Base-by-base conservation (phyloP, 306 rosid species). In the Dryas drummondii region DNA sequence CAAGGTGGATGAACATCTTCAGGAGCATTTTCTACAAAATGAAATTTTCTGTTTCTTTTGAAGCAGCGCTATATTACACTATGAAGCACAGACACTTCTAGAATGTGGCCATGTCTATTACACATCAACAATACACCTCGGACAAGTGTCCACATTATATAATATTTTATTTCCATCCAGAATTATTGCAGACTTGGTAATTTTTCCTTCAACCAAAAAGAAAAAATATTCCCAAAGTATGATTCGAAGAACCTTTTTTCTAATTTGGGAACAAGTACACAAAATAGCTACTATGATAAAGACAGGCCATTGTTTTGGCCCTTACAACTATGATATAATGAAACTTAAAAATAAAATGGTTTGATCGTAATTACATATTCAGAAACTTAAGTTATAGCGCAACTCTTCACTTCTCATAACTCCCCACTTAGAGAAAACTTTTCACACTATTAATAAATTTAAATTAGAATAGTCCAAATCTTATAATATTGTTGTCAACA, bases 1-100 rank as follows among this genome's bases (percentile, higher is more conserved):
- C 74, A 85, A 72, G 49, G 59, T 46, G n/a, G 9, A 52, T 60
- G 48, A 56, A 78, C 46, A 49, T 47, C 69, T 78, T 67, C 66
- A 77, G 64, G 55, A 71, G 78, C 67, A 70, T 66, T 70, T 45
- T 63, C 26, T 61, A 50, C 32, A 13, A 17, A 58, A 51, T 53
- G 67, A 9, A 57, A 76, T 9, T 10, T 44, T 22, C 17, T 46
- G 14, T 42, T 52, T 54, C 6, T 41, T 63, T 53, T 17, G 45
- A 42, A 15, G 42, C 44, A 74, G 44, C 40, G 4, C 40, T 49
- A 17, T 62, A 1, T 13, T 53, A 40, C 42, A 66, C 17, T 41
- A 54, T 10, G 44, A 59, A 70, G 16, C 7, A 77, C 37, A 26
- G 41, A 45, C 66, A 56, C 6, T 27, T 7, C 26, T 56, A 19